Evolutionary conservation across 2,329 filamentous ascomycete species (phyloP).

Genomic region (Huntiella omanensis): DNA sequence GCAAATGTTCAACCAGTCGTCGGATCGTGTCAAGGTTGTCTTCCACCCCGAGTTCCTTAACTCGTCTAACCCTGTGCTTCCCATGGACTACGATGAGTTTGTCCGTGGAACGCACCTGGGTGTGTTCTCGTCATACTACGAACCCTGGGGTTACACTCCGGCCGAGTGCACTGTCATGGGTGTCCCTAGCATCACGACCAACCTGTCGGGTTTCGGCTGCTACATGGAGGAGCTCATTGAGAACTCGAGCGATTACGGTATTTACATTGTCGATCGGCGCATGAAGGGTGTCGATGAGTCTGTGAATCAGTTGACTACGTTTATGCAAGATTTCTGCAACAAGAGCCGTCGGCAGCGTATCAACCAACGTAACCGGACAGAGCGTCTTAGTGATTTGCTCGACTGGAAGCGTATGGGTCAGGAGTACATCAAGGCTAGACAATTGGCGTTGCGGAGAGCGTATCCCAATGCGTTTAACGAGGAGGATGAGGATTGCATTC

Average conservation of each 20-base stretch:
- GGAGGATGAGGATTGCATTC: slow-evolving; percentile 75
- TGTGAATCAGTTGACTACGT: slow-evolving; percentile 71
- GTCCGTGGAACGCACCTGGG: slow-evolving; percentile 92
- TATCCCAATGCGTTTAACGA: slow-evolving; percentile 79
- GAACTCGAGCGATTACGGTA: slow-evolving; percentile 93
- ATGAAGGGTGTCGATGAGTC: slow-evolving; percentile 94
- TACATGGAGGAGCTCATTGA: slow-evolving; percentile 99
- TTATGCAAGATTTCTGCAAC: slow-evolving; percentile 79
- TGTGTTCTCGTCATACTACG: slow-evolving; percentile 94
- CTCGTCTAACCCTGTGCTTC: slow-evolving; percentile 84
- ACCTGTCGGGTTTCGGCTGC: slow-evolving; percentile 91
- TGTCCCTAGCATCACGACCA: slow-evolving; percentile 94
- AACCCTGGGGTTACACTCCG: slow-evolving; percentile 97
- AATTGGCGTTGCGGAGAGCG: slow-evolving; percentile 75
- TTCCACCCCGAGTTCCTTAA: slow-evolving; percentile 98
- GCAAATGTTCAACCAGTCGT: slow-evolving; percentile 89
- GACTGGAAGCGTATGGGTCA: slow-evolving; percentile 99
- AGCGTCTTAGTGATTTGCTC: slow-evolving; percentile 80
- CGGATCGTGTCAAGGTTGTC: slow-evolving; percentile 88
- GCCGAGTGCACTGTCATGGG: slow-evolving; percentile 99
- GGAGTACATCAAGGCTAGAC: slow-evolving; percentile 96
- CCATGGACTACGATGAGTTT: slow-evolving; percentile 95
- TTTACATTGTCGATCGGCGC: slow-evolving; percentile 94
- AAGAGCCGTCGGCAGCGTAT: slow-evolving; percentile 95
- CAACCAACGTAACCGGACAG: slow-evolving; percentile 94